phyloP scores from a whole-genome alignment of 148 eudicot genomes.

The Talinum fruticosum region DNA sequence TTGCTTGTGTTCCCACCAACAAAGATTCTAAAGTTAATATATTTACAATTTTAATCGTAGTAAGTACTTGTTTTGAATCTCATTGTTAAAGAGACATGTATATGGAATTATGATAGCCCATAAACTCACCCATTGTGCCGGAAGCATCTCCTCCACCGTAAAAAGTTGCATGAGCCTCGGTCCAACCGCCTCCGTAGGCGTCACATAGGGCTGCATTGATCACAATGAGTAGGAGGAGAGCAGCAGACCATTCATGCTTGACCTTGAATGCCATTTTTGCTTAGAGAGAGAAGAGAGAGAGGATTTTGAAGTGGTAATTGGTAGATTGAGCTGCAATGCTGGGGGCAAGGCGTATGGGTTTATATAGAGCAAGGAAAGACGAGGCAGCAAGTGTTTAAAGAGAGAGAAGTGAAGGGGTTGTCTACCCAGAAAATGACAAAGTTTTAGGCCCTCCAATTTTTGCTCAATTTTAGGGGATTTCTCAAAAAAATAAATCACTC shows the following conservation, averaged over 20 bases:
- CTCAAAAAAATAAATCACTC: neutral
- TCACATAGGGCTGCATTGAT: neutral
- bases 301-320: no score
- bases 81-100: no score
- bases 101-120: neutral
- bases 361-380: neutral
- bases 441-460: neutral
- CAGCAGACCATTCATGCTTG: neutral
- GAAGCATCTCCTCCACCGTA: conserved; percentile 10
- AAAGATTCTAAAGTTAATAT: no score
- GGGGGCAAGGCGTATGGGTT: neutral
- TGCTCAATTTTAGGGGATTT: neutral
- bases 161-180: conserved; percentile 2
- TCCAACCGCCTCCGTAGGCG: conserved; percentile 6
- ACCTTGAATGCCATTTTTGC: neutral
- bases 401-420: neutral
- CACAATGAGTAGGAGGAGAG: conserved; percentile 5
- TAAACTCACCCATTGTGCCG: conserved; percentile 6
- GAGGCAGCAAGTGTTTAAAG: neutral
- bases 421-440: neutral
- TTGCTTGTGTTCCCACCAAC: no score
- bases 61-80: no score
- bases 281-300: neutral
- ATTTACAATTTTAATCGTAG: no score
- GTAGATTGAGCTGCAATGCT: neutral